Conservation (phyloP, 495 filamentous ascomycete genomes). For the Aspergillus coremiiformis region DNA sequence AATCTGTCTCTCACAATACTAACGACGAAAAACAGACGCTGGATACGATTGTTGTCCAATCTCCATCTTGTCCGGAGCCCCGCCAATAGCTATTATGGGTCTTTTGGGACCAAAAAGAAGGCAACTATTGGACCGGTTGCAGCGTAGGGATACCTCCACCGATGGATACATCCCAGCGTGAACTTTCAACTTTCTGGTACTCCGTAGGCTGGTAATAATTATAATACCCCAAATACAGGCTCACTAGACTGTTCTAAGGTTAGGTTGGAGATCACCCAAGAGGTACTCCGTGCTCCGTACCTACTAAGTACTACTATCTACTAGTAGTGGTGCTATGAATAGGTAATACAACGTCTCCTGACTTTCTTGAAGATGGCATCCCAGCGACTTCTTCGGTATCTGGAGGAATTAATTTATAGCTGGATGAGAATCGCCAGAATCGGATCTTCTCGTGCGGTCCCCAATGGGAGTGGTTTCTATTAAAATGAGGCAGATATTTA, state of each 20-base stretch:
- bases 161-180: not conserved
- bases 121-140: slow-evolving; percentile 10
- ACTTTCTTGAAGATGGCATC: not conserved
- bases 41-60: not conserved
- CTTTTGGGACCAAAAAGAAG: not conserved
- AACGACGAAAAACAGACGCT: not conserved
- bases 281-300: too few relatives aligned
- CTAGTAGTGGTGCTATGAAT: not conserved
- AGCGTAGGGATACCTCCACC: slow-evolving; percentile 1
- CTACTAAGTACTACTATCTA: too few relatives aligned
- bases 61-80: slow-evolving; percentile 2
- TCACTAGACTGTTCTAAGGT: not conserved
- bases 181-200: too few relatives aligned
- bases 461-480: too few relatives aligned
- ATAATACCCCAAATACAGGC: not conserved
- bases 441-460: too few relatives aligned
- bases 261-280: not conserved
- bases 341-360: not conserved
- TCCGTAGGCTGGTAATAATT: not conserved
- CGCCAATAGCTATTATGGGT: slow-evolving; percentile 8
- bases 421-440: too few relatives aligned
- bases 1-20: slow-evolving; percentile 9
- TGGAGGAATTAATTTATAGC: not conserved
- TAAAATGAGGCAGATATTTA: too few relatives aligned
- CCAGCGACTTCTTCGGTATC: not conserved